Evolutionary conservation across 345 rosid species (phyloP), one percentile per base, ranked within the genome.

Genomic region (Gossypium ekmanianum): DNA sequence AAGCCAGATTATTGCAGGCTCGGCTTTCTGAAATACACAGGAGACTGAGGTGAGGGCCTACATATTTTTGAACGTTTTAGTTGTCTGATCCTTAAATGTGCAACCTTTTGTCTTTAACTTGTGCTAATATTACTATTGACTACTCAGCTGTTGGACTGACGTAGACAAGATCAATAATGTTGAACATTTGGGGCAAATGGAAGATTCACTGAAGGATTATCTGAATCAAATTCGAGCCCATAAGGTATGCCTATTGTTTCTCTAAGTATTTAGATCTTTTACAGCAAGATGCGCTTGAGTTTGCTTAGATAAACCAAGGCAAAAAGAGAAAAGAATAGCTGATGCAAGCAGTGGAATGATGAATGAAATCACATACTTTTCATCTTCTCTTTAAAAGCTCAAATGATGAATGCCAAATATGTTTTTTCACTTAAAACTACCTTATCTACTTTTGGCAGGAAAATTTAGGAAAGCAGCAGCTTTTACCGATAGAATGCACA

Each of bases 101-200:
- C 9, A 39, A 71, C 12, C 34, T 43, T 72, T 70, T 43, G 54
- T 74, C 48, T 10, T 10, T 34, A 10, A 2, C 39, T 24, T 76
- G 27, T 59, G 24, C 75, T 59, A 75, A 78, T 29, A 72, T 45
- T 67, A 9, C 45, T 48, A 70, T 80, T 80, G 66, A 64, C 72
- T 78, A 68, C 84, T 75, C 78, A 91, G 96, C 78, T 86, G 78
- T 75, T 91, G 96, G 96, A 83, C 84, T 24, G 84, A 88, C 64
- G 81, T 79, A 1, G 87, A 89, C 71, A 86, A 88, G 86, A 83
- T 86, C 76, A 85, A 79, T 82, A 89, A 72, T 57, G 41, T 89
- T 44, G 92, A 91, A 64, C 87, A 82, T 75, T 77, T 89, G 79
- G 87, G 85, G 67, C 93, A 89, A 77, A 77, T 89, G 66, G 92